These are phyloP conservation scores for Agrocybe praecox DNA, from an alignment of 768 basidiomycete species.

Conservation along the genomic window DNA sequence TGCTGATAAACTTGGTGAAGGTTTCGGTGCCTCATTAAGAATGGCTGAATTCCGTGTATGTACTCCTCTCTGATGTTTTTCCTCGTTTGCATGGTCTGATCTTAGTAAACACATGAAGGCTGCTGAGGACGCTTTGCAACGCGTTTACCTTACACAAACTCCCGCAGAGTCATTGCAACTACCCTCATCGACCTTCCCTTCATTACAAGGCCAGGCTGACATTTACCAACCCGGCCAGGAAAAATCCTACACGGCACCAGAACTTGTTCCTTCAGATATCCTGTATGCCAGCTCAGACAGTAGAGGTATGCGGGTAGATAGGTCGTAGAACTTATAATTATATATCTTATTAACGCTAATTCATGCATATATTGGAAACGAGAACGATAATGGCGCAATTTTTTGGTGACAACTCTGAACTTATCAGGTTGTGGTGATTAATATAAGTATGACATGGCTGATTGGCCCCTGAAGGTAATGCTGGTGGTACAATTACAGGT, in stretches of 20 bases:
- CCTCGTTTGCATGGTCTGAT: conserved; percentile 3
- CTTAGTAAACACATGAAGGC: conserved; percentile 48
- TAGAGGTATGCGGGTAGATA: conserved; percentile 22
- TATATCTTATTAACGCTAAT: conserved; percentile 10
- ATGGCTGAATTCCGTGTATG: conserved; percentile 94
- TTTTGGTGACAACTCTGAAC: too few species aligned
- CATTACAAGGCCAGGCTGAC: conserved; percentile 41
- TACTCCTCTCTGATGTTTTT: conserved; percentile 6
- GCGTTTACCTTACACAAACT: conserved; percentile 80
- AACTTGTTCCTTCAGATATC: conserved; percentile 64
- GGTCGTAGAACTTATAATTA: conserved; percentile 8
- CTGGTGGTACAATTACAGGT: too few species aligned
- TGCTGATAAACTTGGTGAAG: conserved; percentile 86
- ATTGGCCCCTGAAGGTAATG: too few species aligned
- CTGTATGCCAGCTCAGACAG: conserved; percentile 71
- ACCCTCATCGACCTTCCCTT: conserved; percentile 75
- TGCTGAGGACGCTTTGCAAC: conserved; percentile 82
- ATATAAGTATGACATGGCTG: neutral
- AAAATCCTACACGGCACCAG: conserved; percentile 52
- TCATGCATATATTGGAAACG: neutral
- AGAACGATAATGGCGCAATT: neutral
- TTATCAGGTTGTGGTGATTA: neutral
- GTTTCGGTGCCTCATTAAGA: conserved; percentile 87
- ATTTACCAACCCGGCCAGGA: conserved; percentile 51
- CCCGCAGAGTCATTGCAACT: conserved; percentile 69